phyloP scores from a whole-genome alignment of 768 basidiomycete species.

The Amanita phalloides region DNA sequence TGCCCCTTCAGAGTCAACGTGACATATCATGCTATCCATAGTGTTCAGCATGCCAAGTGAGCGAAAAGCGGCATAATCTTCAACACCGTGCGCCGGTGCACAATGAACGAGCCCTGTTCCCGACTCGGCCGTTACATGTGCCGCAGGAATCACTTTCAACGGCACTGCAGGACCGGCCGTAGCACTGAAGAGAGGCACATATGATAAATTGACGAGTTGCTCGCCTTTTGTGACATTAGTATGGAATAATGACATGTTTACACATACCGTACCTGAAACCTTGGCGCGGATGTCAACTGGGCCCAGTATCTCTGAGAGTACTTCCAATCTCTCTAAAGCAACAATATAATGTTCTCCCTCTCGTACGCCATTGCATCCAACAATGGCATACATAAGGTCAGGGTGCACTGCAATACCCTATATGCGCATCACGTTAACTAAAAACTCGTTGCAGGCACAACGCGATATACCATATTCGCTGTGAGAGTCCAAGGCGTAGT shows the following conservation, averaged over 20 bases:
- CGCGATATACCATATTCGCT: constrained; percentile 73
- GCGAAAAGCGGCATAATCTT: constrained; percentile 82
- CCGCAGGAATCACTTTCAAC: constrained; percentile 49
- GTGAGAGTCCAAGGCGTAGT: constrained; percentile 97
- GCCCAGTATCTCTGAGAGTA: constrained; percentile 25
- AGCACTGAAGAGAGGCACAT: constrained; percentile 49
- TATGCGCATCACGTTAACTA: constrained; percentile 3
- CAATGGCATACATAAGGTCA: constrained; percentile 55
- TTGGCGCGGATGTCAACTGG: constrained; percentile 23
- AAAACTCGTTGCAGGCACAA: background rate
- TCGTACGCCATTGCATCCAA: constrained; percentile 17
- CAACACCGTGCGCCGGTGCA: constrained; percentile 89
- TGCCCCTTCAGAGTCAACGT: constrained; percentile 69
- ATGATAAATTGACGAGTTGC: constrained; percentile 49
- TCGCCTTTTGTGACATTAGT: constrained; percentile 20
- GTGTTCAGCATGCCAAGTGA: constrained; percentile 36
- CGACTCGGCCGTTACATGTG: constrained; percentile 76
- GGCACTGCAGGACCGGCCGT: constrained; percentile 16
- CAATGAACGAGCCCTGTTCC: constrained; percentile 95
- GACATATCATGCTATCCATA: constrained; percentile 51
- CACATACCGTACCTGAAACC: constrained; percentile 22
- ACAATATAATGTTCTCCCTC: constrained; percentile 28
- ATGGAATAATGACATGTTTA: background rate
- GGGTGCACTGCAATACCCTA: constrained; percentile 86
- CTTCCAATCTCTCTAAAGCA: constrained; percentile 38